Percentiles rank a stretch among this genome's conserved stretches.
Evolutionary conservation across 441 rosid species (phyloP).

Genomic region (Pelargonium australe): DNA sequence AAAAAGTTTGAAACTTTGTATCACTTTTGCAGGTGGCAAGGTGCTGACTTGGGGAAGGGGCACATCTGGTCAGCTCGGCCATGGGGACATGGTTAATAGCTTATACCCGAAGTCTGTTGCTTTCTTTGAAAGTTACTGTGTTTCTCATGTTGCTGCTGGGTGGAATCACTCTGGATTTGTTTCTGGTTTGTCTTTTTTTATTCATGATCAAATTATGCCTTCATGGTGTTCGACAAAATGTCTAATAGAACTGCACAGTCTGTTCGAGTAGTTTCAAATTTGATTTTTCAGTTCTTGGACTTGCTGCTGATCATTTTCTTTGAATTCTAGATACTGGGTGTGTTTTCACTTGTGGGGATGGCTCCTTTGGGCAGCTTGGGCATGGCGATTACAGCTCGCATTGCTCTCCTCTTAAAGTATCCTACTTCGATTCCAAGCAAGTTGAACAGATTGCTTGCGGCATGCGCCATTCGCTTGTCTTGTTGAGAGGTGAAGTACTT

Average conservation of each 20-base stretch:
- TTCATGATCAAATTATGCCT: background rate
- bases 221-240: background rate
- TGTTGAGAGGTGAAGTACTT: conserved; percentile 50
- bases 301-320: background rate
- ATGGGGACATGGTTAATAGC: conserved; percentile 42
- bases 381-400: conserved; percentile 56
- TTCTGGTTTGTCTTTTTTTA: conserved; percentile 40
- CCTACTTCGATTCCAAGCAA: conserved; percentile 38
- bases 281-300: background rate
- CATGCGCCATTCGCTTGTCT: conserved; percentile 86
- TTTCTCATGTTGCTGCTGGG: conserved; percentile 67
- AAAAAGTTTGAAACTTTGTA: too few relatives aligned
- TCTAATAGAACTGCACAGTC: background rate
- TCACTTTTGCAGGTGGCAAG: conserved; percentile 42
- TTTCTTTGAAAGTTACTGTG: conserved; percentile 29
- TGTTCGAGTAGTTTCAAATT: background rate
- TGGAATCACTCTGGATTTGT: conserved; percentile 83
- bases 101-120: conserved; percentile 39
- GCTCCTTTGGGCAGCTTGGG: conserved; percentile 89
- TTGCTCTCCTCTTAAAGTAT: conserved; percentile 47
- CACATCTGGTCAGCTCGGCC: conserved; percentile 80
- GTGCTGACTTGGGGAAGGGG: conserved; percentile 91
- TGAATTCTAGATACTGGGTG: conserved; percentile 34
- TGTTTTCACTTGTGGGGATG: conserved; percentile 78
- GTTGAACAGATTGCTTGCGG: conserved; percentile 71